phyloP scores from a whole-genome alignment of 306 rosid genomes.

The Prunus salicina region DNA sequence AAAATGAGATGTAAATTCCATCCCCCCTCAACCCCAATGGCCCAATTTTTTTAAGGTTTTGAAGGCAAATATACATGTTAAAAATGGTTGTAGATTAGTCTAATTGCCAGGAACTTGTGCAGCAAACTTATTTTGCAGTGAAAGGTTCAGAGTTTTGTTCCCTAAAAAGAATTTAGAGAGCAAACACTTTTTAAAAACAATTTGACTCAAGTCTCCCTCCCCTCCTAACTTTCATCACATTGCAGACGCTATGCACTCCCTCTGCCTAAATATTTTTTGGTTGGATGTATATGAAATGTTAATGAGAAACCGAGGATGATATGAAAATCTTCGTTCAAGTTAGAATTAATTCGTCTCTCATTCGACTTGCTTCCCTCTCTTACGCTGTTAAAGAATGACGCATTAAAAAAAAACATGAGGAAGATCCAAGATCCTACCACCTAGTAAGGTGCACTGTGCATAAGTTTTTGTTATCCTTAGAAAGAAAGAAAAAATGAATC shows the following conservation, averaged over 20 bases:
- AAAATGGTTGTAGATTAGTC: slow-evolving; percentile 18
- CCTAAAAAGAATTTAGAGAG: neutral
- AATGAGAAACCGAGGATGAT: too few relatives aligned
- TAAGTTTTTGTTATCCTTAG: neutral
- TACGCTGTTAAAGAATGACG: too few relatives aligned
- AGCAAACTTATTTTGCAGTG: neutral
- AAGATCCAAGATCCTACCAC: too few relatives aligned
- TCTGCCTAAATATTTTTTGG: too few relatives aligned
- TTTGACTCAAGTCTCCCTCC: too few relatives aligned
- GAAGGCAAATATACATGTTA: slow-evolving; percentile 1
- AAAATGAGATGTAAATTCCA: slow-evolving; percentile 39
- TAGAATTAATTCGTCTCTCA: too few relatives aligned
- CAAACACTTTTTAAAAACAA: neutral
- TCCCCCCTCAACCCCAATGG: slow-evolving; percentile 6
- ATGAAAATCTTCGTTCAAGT: too few relatives aligned
- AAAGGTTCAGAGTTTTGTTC: neutral
- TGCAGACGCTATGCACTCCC: too few relatives aligned
- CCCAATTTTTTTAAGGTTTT: slow-evolving; percentile 3
- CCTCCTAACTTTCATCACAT: neutral
- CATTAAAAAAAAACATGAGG: too few relatives aligned
- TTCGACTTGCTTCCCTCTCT: too few relatives aligned
- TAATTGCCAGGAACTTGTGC: neutral
- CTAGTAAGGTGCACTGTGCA: neutral
- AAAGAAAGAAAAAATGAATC: neutral
- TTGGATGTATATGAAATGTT: too few relatives aligned